These are phyloP conservation scores for Penstemon eatonii DNA, from an alignment of 257 asterid species.

Conservation along the genomic window DNA sequence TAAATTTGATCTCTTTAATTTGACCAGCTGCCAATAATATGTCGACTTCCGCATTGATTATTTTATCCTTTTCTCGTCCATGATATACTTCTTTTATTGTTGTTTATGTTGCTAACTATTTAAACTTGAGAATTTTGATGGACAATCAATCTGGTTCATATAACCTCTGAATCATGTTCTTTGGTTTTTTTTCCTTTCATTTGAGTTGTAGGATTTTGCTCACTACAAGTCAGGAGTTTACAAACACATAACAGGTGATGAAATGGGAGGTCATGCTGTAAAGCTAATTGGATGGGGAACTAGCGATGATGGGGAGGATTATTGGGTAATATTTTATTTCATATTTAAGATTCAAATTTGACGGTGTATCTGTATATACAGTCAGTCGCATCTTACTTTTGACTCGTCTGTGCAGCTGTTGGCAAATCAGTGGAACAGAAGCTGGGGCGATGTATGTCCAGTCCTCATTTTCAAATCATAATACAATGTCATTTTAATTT, in stretches of 20 bases:
- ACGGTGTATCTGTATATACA: conserved; percentile 17
- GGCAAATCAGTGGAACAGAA: conserved; percentile 94
- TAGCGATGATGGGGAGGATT: conserved; percentile 74
- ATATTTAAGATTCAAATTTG: conserved; percentile 24
- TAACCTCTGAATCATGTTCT: conserved; percentile 6
- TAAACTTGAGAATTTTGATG: neutral
- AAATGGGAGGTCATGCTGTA: conserved; percentile 92
- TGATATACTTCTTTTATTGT: neutral
- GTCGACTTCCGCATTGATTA: too few relatives aligned
- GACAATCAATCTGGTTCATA: neutral
- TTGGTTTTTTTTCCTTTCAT: neutral
- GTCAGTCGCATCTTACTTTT: conserved; percentile 31
- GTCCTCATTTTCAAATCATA: conserved; percentile 36
- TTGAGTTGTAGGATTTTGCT: conserved; percentile 77
- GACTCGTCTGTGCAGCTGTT: conserved; percentile 58
- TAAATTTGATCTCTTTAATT: too few relatives aligned
- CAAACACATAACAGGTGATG: conserved; percentile 66
- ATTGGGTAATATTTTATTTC: conserved; percentile 64
- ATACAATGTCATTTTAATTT: conserved; percentile 18
- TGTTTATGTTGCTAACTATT: conserved; percentile 7
- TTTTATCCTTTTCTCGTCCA: too few relatives aligned
- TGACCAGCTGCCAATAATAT: too few relatives aligned
- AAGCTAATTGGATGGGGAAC: conserved; percentile 98
- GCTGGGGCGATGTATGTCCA: conserved; percentile 99
- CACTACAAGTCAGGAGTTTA: conserved; percentile 92